Evolutionary conservation across 768 basidiomycete species (phyloP).

Genomic region (Rubroboletus pulcherrimus): DNA sequence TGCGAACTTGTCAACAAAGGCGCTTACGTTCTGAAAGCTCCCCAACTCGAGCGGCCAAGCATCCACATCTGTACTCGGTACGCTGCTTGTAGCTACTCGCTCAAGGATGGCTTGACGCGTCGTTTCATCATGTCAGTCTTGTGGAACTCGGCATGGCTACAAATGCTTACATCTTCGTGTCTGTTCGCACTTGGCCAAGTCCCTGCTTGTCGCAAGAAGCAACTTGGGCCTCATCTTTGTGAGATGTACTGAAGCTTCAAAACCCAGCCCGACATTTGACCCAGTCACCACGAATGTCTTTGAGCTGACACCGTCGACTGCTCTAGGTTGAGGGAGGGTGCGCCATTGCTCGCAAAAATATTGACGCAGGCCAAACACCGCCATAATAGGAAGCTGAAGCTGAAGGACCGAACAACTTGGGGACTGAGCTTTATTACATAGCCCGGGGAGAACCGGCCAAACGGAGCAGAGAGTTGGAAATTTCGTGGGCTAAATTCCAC

Average conservation of each 20-base stretch:
- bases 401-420: background rate
- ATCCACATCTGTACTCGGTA: constrained; percentile 12
- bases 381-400: constrained; percentile 7
- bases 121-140: background rate
- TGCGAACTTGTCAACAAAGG: constrained; percentile 31
- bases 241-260: constrained; percentile 31
- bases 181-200: constrained; percentile 24
- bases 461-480: no score
- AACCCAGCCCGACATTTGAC: constrained; percentile 43
- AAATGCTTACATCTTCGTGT: constrained; percentile 15
- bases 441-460: no score
- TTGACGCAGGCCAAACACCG: constrained; percentile 2
- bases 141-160: background rate
- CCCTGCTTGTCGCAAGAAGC: constrained; percentile 35
- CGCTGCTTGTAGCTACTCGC: constrained; percentile 4
- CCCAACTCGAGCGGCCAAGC: constrained; percentile 34
- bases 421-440: background rate
- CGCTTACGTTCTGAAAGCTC: constrained; percentile 30
- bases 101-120: constrained; percentile 14
- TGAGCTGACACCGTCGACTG: constrained; percentile 35
- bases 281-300: constrained; percentile 50
- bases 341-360: constrained; percentile 26
- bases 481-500: no score
- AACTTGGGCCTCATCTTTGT: constrained; percentile 29
- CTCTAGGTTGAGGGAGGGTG: constrained; percentile 12